A percentile compares a stretch with the other conserved stretches of the same genome.
Evolutionary conservation across 441 rosid species (phyloP).

Genomic region (Erodium trifolium): DNA sequence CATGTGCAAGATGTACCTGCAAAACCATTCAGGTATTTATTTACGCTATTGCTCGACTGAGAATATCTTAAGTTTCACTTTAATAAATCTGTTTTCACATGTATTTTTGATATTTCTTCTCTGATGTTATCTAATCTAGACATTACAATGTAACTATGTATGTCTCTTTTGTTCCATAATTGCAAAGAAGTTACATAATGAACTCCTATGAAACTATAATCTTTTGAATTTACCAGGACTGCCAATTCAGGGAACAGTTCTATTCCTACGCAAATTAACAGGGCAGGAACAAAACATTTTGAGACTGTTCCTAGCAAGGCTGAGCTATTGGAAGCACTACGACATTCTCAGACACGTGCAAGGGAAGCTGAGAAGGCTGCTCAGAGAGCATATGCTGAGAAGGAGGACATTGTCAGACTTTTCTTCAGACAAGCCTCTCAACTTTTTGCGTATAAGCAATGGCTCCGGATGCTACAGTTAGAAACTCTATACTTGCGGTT

Average conservation of each 20-base stretch:
- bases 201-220: background rate
- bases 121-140: background rate
- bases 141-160: background rate
- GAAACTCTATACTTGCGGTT: conserved; percentile 55
- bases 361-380: conserved; percentile 93
- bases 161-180: background rate
- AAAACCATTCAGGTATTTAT: conserved; percentile 40
- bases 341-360: conserved; percentile 95
- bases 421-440: conserved; percentile 88
- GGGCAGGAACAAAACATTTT: conserved; percentile 24
- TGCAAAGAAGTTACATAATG: background rate
- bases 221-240: conserved; percentile 9
- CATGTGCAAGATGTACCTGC: conserved; percentile 27
- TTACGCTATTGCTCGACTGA: background rate
- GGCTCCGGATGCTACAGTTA: conserved; percentile 78
- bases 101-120: background rate
- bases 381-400: conserved; percentile 69
- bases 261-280: conserved; percentile 27
- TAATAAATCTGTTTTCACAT: background rate
- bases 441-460: conserved; percentile 85
- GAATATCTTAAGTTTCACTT: background rate
- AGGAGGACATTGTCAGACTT: conserved; percentile 67
- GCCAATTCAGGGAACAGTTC: conserved; percentile 8
- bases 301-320: conserved; percentile 57
- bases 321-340: conserved; percentile 73